Base-by-base conservation (phyloP, 1,284 basidiomycete species). In the Pascua guehoae region DNA sequence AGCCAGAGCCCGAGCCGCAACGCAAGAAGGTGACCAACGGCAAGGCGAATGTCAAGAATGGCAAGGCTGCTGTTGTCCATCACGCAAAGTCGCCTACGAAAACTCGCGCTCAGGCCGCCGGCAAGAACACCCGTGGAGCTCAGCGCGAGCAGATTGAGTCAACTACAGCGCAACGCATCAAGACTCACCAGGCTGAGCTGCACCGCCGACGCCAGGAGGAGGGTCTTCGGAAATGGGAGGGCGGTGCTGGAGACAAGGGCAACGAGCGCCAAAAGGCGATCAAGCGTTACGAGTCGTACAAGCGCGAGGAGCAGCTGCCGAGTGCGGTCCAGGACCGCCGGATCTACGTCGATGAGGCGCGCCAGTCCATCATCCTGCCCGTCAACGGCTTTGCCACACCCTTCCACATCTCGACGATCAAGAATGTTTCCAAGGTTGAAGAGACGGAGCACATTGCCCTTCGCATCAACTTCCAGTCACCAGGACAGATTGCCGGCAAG, bases 341-440 rank as follows among this genome's bases (percentile, higher is more conserved):
- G 89, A 91, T 99, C 63, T 84, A 85, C 64, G 88, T 98, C 38
- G 96, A 99, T 71, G 86, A 89, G 66, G 90, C 91, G 69, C 85
- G 89, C 14, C 87, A 91, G 64, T 91, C 93, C 0, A 86, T 98
- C 54, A 83, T 98, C 47, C 77, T 98, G 2, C 96, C 96, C 12
- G 87, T 98, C 65, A 87, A 98, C 69, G 95, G 95, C 4, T 98
- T 88, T 66, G 91, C 92, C 0, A 93, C 97, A 0, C 94, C 96
- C 0, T 98, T 97, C 81, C 96, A 99, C 73, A 94, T 98, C 78
- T 96, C 96, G 70, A 94, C 93, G 1, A 90, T 99, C 64, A 99
- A 99, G 79, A 98, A 97, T 71, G 89, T 89, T 40, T 93, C 89
- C 81, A 98, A 98, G 81, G 95, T 86, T 64, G 95, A 98, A 65